phyloP scores from a whole-genome alignment of 176 grass and related monocot genomes.

The Cymbopogon citratus region DNA sequence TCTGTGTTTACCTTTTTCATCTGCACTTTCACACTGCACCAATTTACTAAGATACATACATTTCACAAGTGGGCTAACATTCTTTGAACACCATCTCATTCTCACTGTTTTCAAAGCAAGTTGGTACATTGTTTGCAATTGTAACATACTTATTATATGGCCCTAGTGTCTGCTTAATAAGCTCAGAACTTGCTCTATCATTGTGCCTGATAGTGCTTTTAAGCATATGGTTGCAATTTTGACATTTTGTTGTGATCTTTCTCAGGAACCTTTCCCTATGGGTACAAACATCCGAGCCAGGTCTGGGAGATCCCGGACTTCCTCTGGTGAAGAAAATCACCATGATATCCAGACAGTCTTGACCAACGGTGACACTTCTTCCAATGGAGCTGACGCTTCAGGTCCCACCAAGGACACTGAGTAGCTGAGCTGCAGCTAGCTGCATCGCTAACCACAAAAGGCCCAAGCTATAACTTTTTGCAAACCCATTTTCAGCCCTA shows the following conservation, averaged over 20 bases:
- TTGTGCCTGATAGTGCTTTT: not conserved
- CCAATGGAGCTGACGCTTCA: conserved; percentile 39
- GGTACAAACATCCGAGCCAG: conserved; percentile 71
- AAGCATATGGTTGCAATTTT: conserved; percentile 1
- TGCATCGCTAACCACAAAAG: conserved; percentile 41
- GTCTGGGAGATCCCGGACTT: conserved; percentile 57
- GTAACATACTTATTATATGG: not conserved
- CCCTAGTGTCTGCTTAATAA: not conserved
- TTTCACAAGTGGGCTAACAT: not conserved
- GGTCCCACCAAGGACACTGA: conserved; percentile 49
- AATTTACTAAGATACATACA: not conserved
- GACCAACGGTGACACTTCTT: conserved; percentile 34
- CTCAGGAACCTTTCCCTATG: conserved; percentile 92
- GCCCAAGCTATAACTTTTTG: conserved; percentile 29
- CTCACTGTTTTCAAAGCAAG: not conserved
- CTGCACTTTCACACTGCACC: not conserved
- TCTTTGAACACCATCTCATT: not conserved
- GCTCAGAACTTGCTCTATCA: not conserved
- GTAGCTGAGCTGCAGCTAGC: conserved; percentile 32
- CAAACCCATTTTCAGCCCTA: not conserved
- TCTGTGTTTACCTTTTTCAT: not conserved
- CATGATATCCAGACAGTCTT: conserved; percentile 42
- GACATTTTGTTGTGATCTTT: conserved; percentile 2
- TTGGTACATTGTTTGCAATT: not conserved
- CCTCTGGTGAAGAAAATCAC: conserved; percentile 57